phyloP scores from a whole-genome alignment of 2,329 filamentous ascomycete genomes.

The Colletotrichum abscissum region DNA sequence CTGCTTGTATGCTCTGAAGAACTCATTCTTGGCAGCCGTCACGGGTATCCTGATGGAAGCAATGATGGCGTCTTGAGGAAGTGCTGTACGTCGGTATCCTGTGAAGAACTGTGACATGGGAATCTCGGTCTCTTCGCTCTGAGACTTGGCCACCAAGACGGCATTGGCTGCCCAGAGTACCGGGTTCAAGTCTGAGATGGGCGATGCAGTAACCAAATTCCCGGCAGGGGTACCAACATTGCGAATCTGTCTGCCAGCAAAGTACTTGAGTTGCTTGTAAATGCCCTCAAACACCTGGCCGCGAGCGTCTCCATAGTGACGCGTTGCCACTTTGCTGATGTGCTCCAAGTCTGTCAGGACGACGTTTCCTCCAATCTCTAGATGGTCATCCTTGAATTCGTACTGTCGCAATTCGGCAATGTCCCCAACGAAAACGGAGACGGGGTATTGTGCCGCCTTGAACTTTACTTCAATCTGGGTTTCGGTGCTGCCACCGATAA shows the following conservation, averaged over 20 bases:
- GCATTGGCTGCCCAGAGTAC: constrained; percentile 91
- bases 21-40: constrained; percentile 80
- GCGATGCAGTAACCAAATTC: constrained; percentile 92
- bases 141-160: constrained; percentile 82
- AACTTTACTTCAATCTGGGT: constrained; percentile 99
- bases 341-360: constrained; percentile 90
- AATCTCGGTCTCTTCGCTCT: constrained; percentile 80
- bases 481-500: constrained; percentile 96
- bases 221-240: constrained; percentile 98
- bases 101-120: constrained; percentile 94
- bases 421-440: constrained; percentile 93
- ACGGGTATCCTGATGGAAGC: constrained; percentile 87
- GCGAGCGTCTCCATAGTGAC: constrained; percentile 77
- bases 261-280: constrained; percentile 92
- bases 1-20: constrained; percentile 92
- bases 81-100: constrained; percentile 86
- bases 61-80: constrained; percentile 85
- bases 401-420: constrained; percentile 90
- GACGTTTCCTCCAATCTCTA: constrained; percentile 96
- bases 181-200: constrained; percentile 96
- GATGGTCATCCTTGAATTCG: constrained; percentile 78
- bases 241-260: constrained; percentile 93
- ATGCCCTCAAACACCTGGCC: constrained; percentile 91
- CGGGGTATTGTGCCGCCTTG: constrained; percentile 90
- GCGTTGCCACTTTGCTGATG: constrained; percentile 82